Percentiles rank a stretch among this genome's conserved stretches.
phyloP scores from a whole-genome alignment of 768 basidiomycete species.

The Xerocomus spinulosus region DNA sequence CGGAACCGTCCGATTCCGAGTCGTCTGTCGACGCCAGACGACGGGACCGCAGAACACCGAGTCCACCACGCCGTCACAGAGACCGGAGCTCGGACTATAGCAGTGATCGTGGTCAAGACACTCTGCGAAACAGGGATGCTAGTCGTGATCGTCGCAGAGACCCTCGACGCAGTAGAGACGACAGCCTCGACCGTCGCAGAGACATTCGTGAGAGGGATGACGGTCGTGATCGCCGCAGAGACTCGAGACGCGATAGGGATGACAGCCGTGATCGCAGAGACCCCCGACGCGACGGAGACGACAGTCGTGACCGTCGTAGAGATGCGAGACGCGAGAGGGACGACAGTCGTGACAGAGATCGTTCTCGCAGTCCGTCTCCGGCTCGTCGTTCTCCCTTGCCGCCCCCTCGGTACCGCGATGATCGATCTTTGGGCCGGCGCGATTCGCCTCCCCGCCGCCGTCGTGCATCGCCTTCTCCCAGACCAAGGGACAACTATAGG shows the following conservation, averaged over 20 bases:
- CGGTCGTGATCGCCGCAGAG: too few relatives aligned
- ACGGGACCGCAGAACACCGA: constrained; percentile 27
- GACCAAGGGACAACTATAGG: constrained; percentile 15
- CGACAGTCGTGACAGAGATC: constrained; percentile 24
- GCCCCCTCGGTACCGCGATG: constrained; percentile 23
- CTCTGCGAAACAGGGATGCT: neutral
- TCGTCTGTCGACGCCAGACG: constrained; percentile 32
- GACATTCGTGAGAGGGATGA: too few relatives aligned
- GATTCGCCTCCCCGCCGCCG: constrained; percentile 25
- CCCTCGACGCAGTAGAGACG: neutral
- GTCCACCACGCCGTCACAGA: constrained; percentile 30
- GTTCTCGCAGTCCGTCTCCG: constrained; percentile 34
- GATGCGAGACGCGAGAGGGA: constrained; percentile 10
- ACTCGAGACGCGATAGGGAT: too few relatives aligned
- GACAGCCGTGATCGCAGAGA: constrained; percentile 17
- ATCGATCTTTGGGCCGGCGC: constrained; percentile 19
- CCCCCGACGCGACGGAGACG: neutral
- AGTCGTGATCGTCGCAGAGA: constrained; percentile 18
- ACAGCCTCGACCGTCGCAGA: neutral
- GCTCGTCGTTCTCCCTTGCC: constrained; percentile 28
- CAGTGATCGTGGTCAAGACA: constrained; percentile 19
- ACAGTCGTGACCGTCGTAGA: neutral
- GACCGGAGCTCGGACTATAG: constrained; percentile 22
- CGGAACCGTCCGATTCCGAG: constrained; percentile 36
- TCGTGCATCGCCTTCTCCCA: constrained; percentile 21